Conservation (phyloP, 129 eudicot genomes). For the Chrysanthemum seticuspe region DNA sequence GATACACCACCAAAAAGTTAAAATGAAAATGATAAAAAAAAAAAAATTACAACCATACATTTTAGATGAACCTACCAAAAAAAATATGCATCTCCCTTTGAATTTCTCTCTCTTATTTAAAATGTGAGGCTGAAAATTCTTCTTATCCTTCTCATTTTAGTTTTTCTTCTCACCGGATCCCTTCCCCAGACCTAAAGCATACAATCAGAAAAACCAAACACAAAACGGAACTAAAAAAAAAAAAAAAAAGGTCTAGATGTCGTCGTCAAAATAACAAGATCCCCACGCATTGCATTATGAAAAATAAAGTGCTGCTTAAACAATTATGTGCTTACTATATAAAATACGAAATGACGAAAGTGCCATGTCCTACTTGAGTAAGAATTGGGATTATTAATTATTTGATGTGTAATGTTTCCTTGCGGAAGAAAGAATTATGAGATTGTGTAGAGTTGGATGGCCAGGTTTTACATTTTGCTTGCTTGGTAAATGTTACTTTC, state of each 20-base stretch:
- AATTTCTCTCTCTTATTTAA: too few relatives aligned
- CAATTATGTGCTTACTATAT: background rate
- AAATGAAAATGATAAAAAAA: too few relatives aligned
- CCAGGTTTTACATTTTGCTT: background rate
- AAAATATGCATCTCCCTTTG: too few relatives aligned
- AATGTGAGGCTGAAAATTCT: too few relatives aligned
- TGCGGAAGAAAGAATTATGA: slow-evolving; percentile 13
- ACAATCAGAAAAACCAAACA: too few relatives aligned
- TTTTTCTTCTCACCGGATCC: too few relatives aligned
- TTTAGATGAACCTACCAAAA: too few relatives aligned
- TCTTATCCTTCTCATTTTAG: too few relatives aligned
- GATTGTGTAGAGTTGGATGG: background rate
- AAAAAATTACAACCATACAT: too few relatives aligned
- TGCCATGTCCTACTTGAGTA: slow-evolving; percentile 8
- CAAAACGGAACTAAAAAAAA: too few relatives aligned
- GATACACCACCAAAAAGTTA: too few relatives aligned
- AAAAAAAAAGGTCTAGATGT: background rate
- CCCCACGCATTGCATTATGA: background rate
- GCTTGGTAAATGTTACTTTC: slow-evolving; percentile 14
- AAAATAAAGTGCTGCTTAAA: background rate
- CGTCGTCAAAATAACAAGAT: background rate
- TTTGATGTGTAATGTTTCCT: slow-evolving; percentile 19
- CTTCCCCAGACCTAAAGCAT: too few relatives aligned
- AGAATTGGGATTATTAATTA: slow-evolving; percentile 11
- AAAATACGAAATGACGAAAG: background rate